Evolutionary conservation across 2,329 filamentous ascomycete genomes (phyloP), one percentile per base, ranked within the genome.

Genomic region (Fusarium napiforme): DNA sequence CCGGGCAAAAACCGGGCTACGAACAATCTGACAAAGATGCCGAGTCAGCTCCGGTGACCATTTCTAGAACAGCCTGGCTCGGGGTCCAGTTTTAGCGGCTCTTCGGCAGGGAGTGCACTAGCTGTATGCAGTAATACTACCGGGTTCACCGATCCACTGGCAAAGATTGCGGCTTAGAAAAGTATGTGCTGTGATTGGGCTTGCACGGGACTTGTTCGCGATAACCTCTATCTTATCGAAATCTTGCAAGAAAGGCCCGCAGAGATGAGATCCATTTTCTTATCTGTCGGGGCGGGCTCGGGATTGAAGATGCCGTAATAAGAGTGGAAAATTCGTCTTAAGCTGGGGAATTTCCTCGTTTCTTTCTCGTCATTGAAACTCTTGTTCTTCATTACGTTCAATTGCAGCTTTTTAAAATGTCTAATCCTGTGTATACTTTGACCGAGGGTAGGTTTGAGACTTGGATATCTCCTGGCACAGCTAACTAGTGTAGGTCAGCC

Each of bases 361-460:
- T 39, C 46, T 28, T 53, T 40, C 34, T 50, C 62, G 40, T 39
- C n/a, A 36, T 60, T 23, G n/a, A 59, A 28, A 60, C 23, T 50
- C 6, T 16, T 30, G 12, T 26, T 19, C 26, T 23, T 21, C 16
- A 9, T n/a, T 18, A 15, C 37, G n/a, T 37, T 36, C 32, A n/a
- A 36, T 36, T 45, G 9, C 19, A 21, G 19, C 1, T 21, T 26
- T 26, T 30, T 14, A 26, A 28, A 15, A 64, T 64, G 62, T 62
- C 62, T 39, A 64, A 62, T 8, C 57, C 62, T 36, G 46, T 62
- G 40, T 64, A 64, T 21, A 64, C 62, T 34, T 42, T 64, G 62
- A 11, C 62, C 5, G 62, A 64, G 23, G 62, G 62, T 53, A 23
- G 0, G 57, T 7, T 11, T 11, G 14, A 10, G 12, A 9, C 8